Conservation (phyloP, 805 yeast genomes). For the Peterozyma xylosa region DNA sequence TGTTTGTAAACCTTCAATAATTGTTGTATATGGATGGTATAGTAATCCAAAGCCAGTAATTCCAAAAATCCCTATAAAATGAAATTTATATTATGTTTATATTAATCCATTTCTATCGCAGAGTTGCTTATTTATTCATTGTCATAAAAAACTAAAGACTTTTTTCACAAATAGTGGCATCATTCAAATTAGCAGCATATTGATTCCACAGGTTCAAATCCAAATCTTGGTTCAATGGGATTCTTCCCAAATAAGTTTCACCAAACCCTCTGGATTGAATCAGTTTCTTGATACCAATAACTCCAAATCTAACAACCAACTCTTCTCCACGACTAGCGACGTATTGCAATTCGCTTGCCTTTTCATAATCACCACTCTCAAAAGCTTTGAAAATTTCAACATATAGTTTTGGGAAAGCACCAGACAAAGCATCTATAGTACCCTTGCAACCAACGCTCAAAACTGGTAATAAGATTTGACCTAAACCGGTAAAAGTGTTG, state of each 20-base stretch:
- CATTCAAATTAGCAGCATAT: too few species aligned
- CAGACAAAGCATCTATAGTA: constrained; percentile 44
- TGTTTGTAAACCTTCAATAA: constrained; percentile 40
- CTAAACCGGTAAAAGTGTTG: constrained; percentile 39
- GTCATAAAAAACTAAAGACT: not conserved
- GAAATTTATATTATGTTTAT: too few species aligned
- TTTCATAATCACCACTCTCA: constrained; percentile 29
- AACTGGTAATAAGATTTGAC: constrained; percentile 42
- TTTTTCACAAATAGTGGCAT: not conserved
- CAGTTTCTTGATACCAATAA: constrained; percentile 40
- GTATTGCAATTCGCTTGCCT: constrained; percentile 35
- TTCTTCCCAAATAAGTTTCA: constrained; percentile 35
- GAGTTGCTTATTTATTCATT: too few species aligned
- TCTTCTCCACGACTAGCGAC: constrained; percentile 38
- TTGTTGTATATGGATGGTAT: constrained; percentile 1
- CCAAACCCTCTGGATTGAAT: constrained; percentile 33
- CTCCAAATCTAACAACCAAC: constrained; percentile 32
- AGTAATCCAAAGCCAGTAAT: too few species aligned
- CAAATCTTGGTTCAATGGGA: constrained; percentile 34
- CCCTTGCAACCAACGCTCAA: constrained; percentile 40
- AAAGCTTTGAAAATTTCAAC: constrained; percentile 31
- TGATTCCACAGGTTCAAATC: too few species aligned
- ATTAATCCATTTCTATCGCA: too few species aligned
- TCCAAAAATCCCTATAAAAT: too few species aligned
- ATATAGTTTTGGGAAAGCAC: constrained; percentile 43